Evolutionary conservation across 768 basidiomycete genomes (phyloP), one percentile per base, ranked within the genome.

Genomic region (Collybia sordida): DNA sequence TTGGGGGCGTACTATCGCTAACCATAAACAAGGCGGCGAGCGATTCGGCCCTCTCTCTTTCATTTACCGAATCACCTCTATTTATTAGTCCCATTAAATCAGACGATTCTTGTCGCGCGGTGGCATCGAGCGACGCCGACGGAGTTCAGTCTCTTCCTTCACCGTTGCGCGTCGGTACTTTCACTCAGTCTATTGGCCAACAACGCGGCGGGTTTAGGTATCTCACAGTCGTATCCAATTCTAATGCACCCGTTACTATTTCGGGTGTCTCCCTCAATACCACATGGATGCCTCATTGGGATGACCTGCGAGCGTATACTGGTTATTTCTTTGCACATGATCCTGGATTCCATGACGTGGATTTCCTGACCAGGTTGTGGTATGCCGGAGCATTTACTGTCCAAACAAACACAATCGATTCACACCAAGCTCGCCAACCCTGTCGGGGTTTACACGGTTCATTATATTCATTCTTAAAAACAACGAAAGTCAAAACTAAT

Each of bases 311-410:
- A 27, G 69, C 72, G 19, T 80, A 78, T 53, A 65, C 68, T 9
- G 78, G 78, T 2, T 79, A 78, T 52, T 80, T 79, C 63, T 77
- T 62, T 44, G 65, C 76, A 4, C 47, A 49, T 1, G 75, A 79
- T 47, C 68, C 71, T 0, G 62, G 47, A 1, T 78, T 72, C 49
- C 68, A 72, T 28, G 76, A 80, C 59, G 55, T 64, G 12, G 59
- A 74, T 49, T 77, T 79, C 50, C 51, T 79, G 53, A 79, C 75
- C 15, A 80, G 74, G 55, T 54, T 79, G 18, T 81, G 79, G 78
- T 81, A 80, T 55, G 74, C 78, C 12, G 79, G 79, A 6, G 78
- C 78, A 24, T 81, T 80, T 48, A 81, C 79, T 0, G 74, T 79
- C 28, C 78, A 80, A 57, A 79, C 74, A 5, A 74, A 77, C 51